Conservation (phyloP, 345 rosid species). For the Lepidium africanum region DNA sequence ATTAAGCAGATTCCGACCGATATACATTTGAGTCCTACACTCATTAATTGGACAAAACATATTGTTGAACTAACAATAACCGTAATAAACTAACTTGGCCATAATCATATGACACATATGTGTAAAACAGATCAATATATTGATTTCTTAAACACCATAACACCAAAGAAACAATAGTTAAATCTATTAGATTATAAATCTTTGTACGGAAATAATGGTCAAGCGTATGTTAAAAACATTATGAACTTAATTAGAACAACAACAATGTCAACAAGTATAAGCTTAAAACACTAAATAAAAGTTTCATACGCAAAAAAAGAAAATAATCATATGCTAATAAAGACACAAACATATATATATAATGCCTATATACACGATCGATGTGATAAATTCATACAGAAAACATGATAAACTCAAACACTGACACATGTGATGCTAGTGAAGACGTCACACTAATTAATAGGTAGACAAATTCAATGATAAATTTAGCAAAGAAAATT, state of each 20-base stretch:
- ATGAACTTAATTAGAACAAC: neutral
- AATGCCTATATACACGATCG: constrained; percentile 13
- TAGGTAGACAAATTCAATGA: neutral
- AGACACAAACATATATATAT: neutral
- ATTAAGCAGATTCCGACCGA: constrained; percentile 28
- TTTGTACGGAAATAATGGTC: neutral
- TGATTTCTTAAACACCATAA: neutral
- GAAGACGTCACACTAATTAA: neutral
- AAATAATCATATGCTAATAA: neutral
- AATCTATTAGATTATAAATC: neutral
- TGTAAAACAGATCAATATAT: neutral
- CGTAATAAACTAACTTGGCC: neutral
- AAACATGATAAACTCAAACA: neutral
- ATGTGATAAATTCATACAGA: neutral
- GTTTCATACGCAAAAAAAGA: neutral
- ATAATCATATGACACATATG: neutral
- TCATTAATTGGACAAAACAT: neutral
- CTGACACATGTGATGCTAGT: constrained; percentile 17
- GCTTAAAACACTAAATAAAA: neutral
- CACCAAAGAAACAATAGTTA: neutral
- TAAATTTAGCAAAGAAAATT: neutral
- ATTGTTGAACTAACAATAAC: neutral
- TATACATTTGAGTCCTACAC: constrained; percentile 24
- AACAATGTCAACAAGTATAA: neutral
- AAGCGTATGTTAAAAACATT: neutral